phyloP scores from a whole-genome alignment of 2,329 filamentous ascomycete genomes.

The Mariannaea sp. region DNA sequence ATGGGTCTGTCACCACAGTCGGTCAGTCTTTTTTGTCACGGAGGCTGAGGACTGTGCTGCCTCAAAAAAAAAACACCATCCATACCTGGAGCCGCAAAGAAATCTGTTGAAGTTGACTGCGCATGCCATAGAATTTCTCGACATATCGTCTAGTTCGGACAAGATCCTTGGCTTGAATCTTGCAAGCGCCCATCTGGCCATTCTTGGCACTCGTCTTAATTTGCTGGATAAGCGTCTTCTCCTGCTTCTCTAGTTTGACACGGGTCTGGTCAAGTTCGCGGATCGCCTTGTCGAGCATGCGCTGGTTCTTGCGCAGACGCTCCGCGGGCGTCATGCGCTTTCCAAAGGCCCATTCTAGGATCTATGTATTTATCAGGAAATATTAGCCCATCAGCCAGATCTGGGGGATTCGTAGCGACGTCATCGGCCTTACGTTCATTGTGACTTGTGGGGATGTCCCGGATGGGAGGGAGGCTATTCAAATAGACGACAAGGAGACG shows the following conservation, averaged over 20 bases:
- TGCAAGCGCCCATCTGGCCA: conserved; percentile 96
- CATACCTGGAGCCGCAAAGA: conserved; percentile 88
- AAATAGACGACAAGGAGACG: background rate
- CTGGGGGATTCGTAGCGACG: conserved; percentile 22
- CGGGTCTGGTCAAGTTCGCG: conserved; percentile 94
- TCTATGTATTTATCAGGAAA: conserved; percentile 55
- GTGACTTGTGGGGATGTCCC: conserved; percentile 28
- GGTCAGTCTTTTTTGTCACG: conserved; percentile 20
- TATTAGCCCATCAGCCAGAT: conserved; percentile 27
- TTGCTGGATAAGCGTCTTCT: conserved; percentile 93
- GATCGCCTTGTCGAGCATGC: conserved; percentile 95
- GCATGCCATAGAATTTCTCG: conserved; percentile 98
- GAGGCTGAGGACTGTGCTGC: background rate
- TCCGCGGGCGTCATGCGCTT: conserved; percentile 98
- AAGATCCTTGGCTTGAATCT: conserved; percentile 97
- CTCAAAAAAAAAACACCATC: background rate
- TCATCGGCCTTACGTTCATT: conserved; percentile 38
- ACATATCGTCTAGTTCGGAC: conserved; percentile 93
- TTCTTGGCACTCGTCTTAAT: conserved; percentile 99
- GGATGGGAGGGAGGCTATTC: conserved; percentile 8
- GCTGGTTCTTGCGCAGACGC: conserved; percentile 90
- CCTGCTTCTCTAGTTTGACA: conserved; percentile 95
- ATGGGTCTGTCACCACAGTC: conserved; percentile 69
- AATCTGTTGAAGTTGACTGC: conserved; percentile 95
- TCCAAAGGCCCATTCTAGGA: conserved; percentile 98